phyloP scores from a whole-genome alignment of 1,284 basidiomycete species.

The Sparassis latifolia region DNA sequence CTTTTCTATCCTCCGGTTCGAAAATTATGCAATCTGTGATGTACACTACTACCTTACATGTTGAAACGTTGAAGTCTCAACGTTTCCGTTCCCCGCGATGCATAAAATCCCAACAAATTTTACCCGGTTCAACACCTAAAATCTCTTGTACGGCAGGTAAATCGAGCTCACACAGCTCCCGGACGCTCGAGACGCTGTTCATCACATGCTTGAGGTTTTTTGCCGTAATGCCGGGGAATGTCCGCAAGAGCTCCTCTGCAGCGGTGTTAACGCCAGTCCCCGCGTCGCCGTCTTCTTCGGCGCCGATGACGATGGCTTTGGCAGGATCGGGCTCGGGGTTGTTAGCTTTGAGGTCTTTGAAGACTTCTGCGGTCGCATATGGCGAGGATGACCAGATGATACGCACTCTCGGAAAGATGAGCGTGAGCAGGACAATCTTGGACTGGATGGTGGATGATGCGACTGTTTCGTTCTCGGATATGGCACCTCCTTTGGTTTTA shows the following conservation, averaged over 20 bases:
- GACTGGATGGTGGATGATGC: slow-evolving; percentile 63
- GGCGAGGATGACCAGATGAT: slow-evolving; percentile 98
- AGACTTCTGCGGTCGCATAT: slow-evolving; percentile 87
- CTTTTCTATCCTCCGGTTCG: too few species aligned
- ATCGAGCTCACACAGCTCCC: slow-evolving; percentile 69
- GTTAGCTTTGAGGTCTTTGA: slow-evolving; percentile 87
- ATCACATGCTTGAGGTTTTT: slow-evolving; percentile 88
- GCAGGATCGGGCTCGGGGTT: slow-evolving; percentile 78
- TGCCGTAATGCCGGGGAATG: slow-evolving; percentile 73
- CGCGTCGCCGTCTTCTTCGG: slow-evolving; percentile 62
- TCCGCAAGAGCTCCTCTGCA: slow-evolving; percentile 71
- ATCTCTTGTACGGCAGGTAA: slow-evolving; percentile 64
- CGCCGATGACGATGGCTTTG: slow-evolving; percentile 73
- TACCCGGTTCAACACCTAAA: slow-evolving; percentile 80
- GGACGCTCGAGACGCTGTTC: slow-evolving; percentile 71
- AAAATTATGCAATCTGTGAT: too few species aligned
- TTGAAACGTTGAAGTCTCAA: background rate
- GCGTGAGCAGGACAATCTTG: slow-evolving; percentile 85
- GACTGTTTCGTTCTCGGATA: slow-evolving; percentile 34
- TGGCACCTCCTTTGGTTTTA: slow-evolving; percentile 42
- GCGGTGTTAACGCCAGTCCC: slow-evolving; percentile 65
- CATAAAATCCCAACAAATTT: slow-evolving; percentile 75
- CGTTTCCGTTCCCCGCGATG: slow-evolving; percentile 53
- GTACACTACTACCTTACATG: too few species aligned
- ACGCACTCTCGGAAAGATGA: slow-evolving; percentile 86